Conservation (phyloP, 345 rosid species). For the Barbarea vulgaris region DNA sequence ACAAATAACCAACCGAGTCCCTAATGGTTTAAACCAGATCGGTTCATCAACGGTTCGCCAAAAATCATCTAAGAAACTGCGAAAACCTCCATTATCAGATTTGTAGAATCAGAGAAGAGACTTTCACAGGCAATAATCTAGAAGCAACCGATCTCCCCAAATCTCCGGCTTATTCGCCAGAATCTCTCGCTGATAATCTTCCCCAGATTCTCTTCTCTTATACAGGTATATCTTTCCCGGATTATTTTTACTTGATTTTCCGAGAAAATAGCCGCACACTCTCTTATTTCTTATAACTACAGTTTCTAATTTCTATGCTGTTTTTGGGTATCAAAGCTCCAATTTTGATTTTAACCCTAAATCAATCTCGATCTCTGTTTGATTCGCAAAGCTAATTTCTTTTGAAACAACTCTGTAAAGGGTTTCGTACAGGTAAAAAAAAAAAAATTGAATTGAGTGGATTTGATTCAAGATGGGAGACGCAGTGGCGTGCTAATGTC, state of each 20-base stretch:
- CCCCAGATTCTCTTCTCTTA: slow-evolving; percentile 26
- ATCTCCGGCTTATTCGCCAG: not conserved
- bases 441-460: slow-evolving; percentile 19
- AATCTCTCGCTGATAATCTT: not conserved
- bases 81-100: slow-evolving; percentile 10
- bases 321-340: slow-evolving; percentile 5
- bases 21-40: not conserved
- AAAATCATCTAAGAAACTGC: slow-evolving; percentile 4
- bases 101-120: slow-evolving; percentile 16
- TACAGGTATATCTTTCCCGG: slow-evolving; percentile 32
- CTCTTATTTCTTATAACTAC: not conserved
- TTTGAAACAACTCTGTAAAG: slow-evolving; percentile 6
- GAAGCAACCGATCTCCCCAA: slow-evolving; percentile 18
- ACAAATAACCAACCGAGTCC: not conserved
- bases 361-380: not conserved
- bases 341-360: not conserved
- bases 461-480: slow-evolving; percentile 29
- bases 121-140: slow-evolving; percentile 36
- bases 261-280: not conserved
- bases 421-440: slow-evolving; percentile 28
- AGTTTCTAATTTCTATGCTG: not conserved
- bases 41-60: slow-evolving; percentile 24
- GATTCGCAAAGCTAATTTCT: not conserved
- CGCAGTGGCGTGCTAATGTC: slow-evolving; percentile 55
- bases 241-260: not conserved